Conservation (phyloP, 768 basidiomycete genomes). For the Sistotremastrum suecicum region DNA sequence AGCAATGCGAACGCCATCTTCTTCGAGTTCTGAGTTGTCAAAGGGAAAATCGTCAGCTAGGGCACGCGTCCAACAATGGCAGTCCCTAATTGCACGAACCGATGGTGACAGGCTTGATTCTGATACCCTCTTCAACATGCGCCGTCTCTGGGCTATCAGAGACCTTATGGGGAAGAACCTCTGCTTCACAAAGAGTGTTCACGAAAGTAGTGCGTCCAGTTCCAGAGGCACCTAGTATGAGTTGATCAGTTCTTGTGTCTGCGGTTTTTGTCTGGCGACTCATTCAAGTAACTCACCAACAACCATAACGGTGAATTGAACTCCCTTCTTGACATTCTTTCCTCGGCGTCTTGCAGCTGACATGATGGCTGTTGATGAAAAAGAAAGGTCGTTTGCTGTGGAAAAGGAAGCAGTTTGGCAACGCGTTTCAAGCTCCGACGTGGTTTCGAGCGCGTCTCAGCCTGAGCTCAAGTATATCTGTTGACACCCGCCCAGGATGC, state of each 20-base stretch:
- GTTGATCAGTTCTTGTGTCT: constrained; percentile 4
- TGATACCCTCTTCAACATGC: constrained; percentile 87
- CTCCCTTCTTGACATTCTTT: constrained; percentile 98
- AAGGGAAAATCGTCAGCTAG: background rate
- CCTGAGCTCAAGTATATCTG: background rate
- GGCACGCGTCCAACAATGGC: background rate
- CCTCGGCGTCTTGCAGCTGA: constrained; percentile 76
- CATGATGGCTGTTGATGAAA: constrained; percentile 42
- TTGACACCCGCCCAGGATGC: background rate
- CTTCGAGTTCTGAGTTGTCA: constrained; percentile 67
- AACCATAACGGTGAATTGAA: constrained; percentile 96
- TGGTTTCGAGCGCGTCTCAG: constrained; percentile 15
- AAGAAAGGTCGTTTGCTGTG: background rate
- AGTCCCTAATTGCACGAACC: constrained; percentile 34
- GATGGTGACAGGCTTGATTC: constrained; percentile 89
- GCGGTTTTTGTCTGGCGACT: constrained; percentile 1
- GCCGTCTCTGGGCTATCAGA: constrained; percentile 77
- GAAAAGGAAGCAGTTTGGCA: constrained; percentile 1
- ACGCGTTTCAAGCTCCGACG: constrained; percentile 1
- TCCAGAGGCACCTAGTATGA: constrained; percentile 73
- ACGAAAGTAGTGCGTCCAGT: constrained; percentile 97
- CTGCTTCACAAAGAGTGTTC: constrained; percentile 96
- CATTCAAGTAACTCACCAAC: constrained; percentile 53
- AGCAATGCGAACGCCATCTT: constrained; percentile 96
- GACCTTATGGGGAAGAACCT: constrained; percentile 79